These are phyloP conservation scores for Geotrichum carabidarum DNA, from an alignment of 1,139 yeast species.

Conservation along the genomic window DNA sequence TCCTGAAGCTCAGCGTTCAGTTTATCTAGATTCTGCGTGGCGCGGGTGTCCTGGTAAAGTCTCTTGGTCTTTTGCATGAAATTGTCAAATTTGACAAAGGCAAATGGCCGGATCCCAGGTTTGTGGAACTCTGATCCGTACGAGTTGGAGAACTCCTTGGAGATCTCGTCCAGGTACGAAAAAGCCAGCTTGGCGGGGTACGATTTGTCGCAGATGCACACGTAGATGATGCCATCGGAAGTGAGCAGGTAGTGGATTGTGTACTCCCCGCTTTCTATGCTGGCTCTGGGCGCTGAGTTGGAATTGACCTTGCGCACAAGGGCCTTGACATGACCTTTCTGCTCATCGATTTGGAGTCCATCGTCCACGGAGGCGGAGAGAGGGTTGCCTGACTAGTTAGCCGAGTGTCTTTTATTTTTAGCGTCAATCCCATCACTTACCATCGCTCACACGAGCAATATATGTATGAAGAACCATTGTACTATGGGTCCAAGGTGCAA, in stretches of 20 bases:
- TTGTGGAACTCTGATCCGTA: slow-evolving; percentile 57
- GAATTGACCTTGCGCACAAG: slow-evolving; percentile 72
- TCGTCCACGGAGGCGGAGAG: slow-evolving; percentile 92
- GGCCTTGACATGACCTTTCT: slow-evolving; percentile 79
- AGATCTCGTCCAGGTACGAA: slow-evolving; percentile 75
- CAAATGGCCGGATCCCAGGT: slow-evolving; percentile 74
- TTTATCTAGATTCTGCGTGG: slow-evolving; percentile 80
- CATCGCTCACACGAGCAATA: slow-evolving; percentile 33
- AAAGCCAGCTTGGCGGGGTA: slow-evolving; percentile 89
- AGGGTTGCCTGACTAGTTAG: slow-evolving; percentile 57
- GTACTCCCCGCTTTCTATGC: slow-evolving; percentile 71
- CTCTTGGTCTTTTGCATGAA: slow-evolving; percentile 84
- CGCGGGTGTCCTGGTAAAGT: slow-evolving; percentile 84
- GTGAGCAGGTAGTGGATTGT: slow-evolving; percentile 70
- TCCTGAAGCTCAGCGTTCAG: slow-evolving; percentile 85
- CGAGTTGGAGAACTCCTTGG: slow-evolving; percentile 73
- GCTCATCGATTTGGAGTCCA: slow-evolving; percentile 56
- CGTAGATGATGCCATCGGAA: slow-evolving; percentile 53
- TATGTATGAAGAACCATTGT: slow-evolving; percentile 31
- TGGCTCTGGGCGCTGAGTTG: slow-evolving; percentile 78
- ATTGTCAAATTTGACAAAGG: slow-evolving; percentile 77
- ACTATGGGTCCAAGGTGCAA: not conserved
- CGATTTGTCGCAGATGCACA: slow-evolving; percentile 68
- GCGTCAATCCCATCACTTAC: slow-evolving; percentile 23
- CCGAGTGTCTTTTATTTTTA: not conserved